Evolutionary conservation across 1,139 yeast genomes (phyloP), one percentile per base, ranked within the genome.

Genomic region (Geotrichum histeridarum): DNA sequence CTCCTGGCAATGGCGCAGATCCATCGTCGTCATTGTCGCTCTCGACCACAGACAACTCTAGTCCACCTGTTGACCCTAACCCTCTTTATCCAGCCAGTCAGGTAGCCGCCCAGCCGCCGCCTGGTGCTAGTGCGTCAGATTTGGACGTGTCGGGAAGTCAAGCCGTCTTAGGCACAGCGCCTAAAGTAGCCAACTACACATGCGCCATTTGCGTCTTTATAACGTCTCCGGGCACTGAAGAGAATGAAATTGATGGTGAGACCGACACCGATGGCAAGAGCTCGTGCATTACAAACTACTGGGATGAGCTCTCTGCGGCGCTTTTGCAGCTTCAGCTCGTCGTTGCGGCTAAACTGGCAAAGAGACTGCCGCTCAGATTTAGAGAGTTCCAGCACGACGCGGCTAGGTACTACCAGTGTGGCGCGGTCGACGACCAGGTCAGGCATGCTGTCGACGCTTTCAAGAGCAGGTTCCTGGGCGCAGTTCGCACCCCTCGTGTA

Each of bases 401-500:
- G 12, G 14, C 14, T 2, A 22, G 33, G 8, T 8, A 30, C 14
- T 9, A 31, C 30, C 39, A 27, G 12, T 14, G 41, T 41, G 15
- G 15, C 15, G 55, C 56, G 41, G 42, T 48, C 30, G 64, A 60
- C 48, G 56, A 54, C 2, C 56, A 48, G 14, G 41, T 64, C 33
- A 46, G 49, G 11, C 52, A 50, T 8, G 60, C 65, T 1, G 60
- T 62, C 8, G 63, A 63, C 15, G 52, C 49, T 38, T 64, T 64
- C 54, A 55, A 53, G 45, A 44, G 56, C 30, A 56, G 66, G 46
- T 61, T 62, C 48, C 53, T 56, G 30, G 58, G 59, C 17, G 61
- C 61, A 2, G 56, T 65, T n/a, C 58, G 59, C 17, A 61, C 64
- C 12, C 69, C 69, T 3, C 57, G 69, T 5, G 68, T 66, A 7